Evolutionary conservation across 2,329 filamentous ascomycete species (phyloP), one percentile per base, ranked within the genome.

Genomic region (Colletotrichum spinosum): DNA sequence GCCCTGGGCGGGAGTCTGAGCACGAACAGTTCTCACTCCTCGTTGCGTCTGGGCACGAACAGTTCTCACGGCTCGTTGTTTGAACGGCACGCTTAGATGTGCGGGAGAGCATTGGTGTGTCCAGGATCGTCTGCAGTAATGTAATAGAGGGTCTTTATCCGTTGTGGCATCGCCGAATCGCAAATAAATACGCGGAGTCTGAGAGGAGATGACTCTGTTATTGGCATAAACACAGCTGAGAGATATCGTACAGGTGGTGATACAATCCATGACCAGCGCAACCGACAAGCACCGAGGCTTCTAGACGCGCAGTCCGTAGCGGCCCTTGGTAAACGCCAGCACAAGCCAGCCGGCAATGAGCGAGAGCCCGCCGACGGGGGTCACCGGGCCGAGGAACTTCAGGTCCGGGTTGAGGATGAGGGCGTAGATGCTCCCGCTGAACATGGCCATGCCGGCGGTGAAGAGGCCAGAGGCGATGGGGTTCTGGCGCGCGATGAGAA

Each of bases 381-480:
- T 91, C 11, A 90, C 84, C 1, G 89, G 89, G 0, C 89, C 89
- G 68, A 91, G 64, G 60, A 80, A 78, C 72, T 84, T 85, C 77
- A 89, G 90, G 35, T 85, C 81, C 17, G 88, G 85, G 75, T 90
- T 84, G n/a, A 91, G 78, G 0, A 86, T 81, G 9, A 91, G 81
- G 9, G 87, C 79, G 74, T 92, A 92, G 68, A 92, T 84, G 72
- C 83, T 87, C 2, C 89, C 89, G 65, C 83, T 87, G 76, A 91
- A 91, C 81, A 90, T 83, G 4, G 86, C 86, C 80, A 91, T 90
- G 55, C 89, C 89, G 0, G 86, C 86, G 0, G 85, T 84, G 73
- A 91, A 86, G n/a, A 90, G 78, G 2, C 77, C 77, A 55, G 84
- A 84, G 15, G 88, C 87, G 25, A 88, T 70, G 38, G 83, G 85